These are phyloP conservation scores for Conringia planisiliqua DNA, from an alignment of 345 rosid species.

Conservation along the genomic window DNA sequence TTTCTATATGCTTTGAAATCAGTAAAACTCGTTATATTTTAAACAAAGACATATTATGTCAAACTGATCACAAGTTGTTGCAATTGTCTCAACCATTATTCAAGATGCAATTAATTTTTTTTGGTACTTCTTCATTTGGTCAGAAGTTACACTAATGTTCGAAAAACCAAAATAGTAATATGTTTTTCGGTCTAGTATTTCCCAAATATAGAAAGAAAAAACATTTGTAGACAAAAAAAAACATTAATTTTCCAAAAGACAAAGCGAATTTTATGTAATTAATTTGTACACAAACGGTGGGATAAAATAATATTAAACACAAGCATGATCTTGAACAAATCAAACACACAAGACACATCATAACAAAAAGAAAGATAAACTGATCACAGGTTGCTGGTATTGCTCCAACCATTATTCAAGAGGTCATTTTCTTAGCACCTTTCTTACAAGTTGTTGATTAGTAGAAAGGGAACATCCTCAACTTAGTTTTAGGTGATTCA, in stretches of 20 bases:
- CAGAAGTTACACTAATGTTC: too few species aligned
- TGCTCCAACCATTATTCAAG: slow-evolving; percentile 9
- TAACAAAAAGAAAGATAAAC: neutral
- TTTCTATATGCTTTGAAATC: neutral
- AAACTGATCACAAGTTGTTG: neutral
- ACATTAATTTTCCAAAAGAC: neutral
- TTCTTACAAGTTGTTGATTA: neutral
- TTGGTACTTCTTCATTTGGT: neutral
- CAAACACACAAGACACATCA: neutral
- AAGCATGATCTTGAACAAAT: neutral
- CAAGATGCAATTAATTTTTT: neutral
- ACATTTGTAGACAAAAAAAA: neutral
- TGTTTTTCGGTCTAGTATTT: too few species aligned
- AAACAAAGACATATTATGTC: neutral
- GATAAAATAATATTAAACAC: neutral
- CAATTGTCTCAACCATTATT: neutral
- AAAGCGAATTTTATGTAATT: neutral
- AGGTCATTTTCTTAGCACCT: neutral
- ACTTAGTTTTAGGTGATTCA: neutral
- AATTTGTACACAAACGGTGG: neutral
- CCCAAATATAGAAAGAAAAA: too few species aligned
- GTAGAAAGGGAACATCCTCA: slow-evolving; percentile 13
- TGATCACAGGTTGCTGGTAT: neutral
- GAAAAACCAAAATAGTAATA: too few species aligned
- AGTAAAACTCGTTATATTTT: too few species aligned